Evolutionary conservation across 768 basidiomycete species (phyloP).

Genomic region (Cyclocybe cylindracea): DNA sequence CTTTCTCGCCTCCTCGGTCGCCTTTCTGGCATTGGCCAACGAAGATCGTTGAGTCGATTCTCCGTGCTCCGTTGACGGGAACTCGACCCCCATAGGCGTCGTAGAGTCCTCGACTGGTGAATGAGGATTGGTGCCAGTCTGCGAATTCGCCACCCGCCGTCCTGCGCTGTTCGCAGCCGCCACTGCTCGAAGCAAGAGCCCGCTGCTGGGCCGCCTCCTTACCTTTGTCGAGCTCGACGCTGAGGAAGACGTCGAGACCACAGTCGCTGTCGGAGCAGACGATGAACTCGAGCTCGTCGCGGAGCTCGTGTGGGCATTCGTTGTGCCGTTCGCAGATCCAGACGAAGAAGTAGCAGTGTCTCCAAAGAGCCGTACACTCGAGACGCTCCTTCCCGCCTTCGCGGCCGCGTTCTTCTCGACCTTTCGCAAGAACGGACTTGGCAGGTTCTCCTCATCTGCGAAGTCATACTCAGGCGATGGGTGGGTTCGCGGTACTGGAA

Average conservation of each 20-base stretch:
- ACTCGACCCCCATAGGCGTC: slow-evolving; percentile 1
- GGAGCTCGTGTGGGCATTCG: background rate
- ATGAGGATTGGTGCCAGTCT: background rate
- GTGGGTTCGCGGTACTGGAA: slow-evolving; percentile 26
- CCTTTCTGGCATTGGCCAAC: slow-evolving; percentile 46
- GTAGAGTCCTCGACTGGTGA: slow-evolving; percentile 11
- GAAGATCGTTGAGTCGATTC: slow-evolving; percentile 34
- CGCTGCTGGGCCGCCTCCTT: slow-evolving; percentile 52
- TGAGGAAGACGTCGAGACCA: background rate
- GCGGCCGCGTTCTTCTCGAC: slow-evolving; percentile 35
- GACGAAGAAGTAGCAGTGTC: background rate
- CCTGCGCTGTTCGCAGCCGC: slow-evolving; percentile 58
- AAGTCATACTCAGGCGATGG: slow-evolving; percentile 61
- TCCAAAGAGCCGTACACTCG: background rate
- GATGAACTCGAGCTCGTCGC: slow-evolving; percentile 2
- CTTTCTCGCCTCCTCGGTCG: slow-evolving; percentile 54
- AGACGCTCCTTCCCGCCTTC: background rate
- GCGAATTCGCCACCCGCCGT: slow-evolving; percentile 20
- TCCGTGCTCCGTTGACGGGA: background rate
- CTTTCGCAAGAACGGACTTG: slow-evolving; percentile 79
- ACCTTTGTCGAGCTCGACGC: slow-evolving; percentile 7
- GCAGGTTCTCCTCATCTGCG: slow-evolving; percentile 81
- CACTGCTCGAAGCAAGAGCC: slow-evolving; percentile 56
- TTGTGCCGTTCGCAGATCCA: slow-evolving; percentile 4
- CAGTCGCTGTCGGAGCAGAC: background rate